Percentiles rank a stretch among this genome's conserved stretches.
These are phyloP conservation scores for Aaosphaeria arxii DNA, from an alignment of 2,329 filamentous ascomycete genomes.

Conservation along the genomic window DNA sequence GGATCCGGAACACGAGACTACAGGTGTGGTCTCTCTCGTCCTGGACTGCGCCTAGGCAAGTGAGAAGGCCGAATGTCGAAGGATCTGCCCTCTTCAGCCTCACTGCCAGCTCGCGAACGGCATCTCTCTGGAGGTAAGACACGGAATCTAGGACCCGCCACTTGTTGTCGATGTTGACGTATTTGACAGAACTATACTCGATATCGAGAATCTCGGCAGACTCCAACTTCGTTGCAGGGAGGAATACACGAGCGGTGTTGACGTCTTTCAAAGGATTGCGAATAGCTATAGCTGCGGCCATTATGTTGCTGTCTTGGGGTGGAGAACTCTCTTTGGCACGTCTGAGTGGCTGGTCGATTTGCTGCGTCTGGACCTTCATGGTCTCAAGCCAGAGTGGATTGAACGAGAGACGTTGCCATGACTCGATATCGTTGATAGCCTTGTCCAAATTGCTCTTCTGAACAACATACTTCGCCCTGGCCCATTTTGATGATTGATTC, in stretches of 20 bases:
- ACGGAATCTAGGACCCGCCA: too few relatives aligned
- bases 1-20: slow-evolving; percentile 8
- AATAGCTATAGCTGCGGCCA: background rate
- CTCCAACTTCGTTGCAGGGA: slow-evolving; percentile 2
- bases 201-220: slow-evolving; percentile 2
- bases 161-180: slow-evolving; percentile 1
- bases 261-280: background rate
- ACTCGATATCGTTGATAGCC: slow-evolving; percentile 1
- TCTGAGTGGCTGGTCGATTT: slow-evolving; percentile 4
- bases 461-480: slow-evolving; percentile 1
- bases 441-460: slow-evolving; percentile 1
- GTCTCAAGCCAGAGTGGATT: slow-evolving; percentile 13
- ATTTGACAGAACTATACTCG: slow-evolving; percentile 4
- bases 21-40: background rate
- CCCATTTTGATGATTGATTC: slow-evolving; percentile 1
- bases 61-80: slow-evolving; percentile 23
- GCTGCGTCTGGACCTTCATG: slow-evolving; percentile 5
- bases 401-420: slow-evolving; percentile 9
- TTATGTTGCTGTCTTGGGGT: background rate
- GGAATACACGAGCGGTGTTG: background rate
- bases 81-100: slow-evolving; percentile 23
- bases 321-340: background rate
- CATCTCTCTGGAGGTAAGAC: slow-evolving; percentile 12
- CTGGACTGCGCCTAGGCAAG: slow-evolving; percentile 26
- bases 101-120: slow-evolving; percentile 17